These are phyloP conservation scores for Fonsecaea monophora DNA, from an alignment of 2,329 filamentous ascomycete genomes.

Conservation along the genomic window DNA sequence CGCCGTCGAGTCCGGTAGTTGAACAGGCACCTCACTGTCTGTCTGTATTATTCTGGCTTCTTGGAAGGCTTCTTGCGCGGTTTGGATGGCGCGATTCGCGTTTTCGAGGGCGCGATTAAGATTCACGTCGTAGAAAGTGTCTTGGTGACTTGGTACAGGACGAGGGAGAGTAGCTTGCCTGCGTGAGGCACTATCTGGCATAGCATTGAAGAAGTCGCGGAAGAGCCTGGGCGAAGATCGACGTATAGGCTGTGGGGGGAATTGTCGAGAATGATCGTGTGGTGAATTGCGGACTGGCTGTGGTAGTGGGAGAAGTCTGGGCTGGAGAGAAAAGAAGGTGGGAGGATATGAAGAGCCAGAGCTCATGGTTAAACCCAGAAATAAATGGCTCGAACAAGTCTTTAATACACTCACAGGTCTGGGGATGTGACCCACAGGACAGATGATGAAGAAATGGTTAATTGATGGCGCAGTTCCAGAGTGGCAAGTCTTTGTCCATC, in stretches of 20 bases:
- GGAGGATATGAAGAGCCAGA: conserved; percentile 11
- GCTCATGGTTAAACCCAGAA: conserved; percentile 13
- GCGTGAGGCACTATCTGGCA: conserved; percentile 26
- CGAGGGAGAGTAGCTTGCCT: conserved; percentile 31
- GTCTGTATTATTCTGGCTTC: conserved; percentile 5
- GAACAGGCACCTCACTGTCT: conserved; percentile 20
- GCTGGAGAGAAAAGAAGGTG: neutral
- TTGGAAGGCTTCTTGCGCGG: conserved; percentile 39
- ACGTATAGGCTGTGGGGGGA: conserved; percentile 25
- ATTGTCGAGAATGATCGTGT: conserved; percentile 14
- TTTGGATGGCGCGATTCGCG: conserved; percentile 37
- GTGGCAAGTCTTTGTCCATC: neutral
- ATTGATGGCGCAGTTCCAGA: neutral
- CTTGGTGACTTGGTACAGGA: conserved; percentile 26
- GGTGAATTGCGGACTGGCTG: conserved; percentile 5
- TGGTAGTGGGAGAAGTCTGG: neutral
- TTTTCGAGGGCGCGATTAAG: conserved; percentile 34
- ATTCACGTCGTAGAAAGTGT: conserved; percentile 31
- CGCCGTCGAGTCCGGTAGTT: conserved; percentile 34
- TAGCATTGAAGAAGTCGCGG: conserved; percentile 34
- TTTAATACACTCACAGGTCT: neutral
- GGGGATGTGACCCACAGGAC: neutral
- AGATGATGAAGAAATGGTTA: neutral
- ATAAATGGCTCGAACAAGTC: neutral
- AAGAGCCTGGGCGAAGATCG: conserved; percentile 33